Conservation (phyloP, 140 eudicot genomes). For the Stevia rebaudiana region DNA sequence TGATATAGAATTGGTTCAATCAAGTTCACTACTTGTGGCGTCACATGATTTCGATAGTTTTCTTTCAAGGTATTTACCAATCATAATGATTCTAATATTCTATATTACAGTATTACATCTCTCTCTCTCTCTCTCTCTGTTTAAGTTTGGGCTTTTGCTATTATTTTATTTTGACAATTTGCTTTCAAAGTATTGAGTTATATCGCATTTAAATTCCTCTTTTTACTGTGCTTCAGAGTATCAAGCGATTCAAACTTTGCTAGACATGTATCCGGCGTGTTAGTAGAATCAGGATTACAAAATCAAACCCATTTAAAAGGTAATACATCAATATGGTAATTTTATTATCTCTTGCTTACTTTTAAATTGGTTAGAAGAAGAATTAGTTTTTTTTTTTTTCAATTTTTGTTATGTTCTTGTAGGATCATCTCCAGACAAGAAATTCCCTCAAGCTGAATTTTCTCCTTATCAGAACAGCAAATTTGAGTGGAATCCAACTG, state of each 20-base stretch:
- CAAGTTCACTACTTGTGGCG: slow-evolving; percentile 64
- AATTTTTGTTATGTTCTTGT: too few species aligned
- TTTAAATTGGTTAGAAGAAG: slow-evolving; percentile 14
- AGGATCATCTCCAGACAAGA: slow-evolving; percentile 85
- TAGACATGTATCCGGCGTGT: slow-evolving; percentile 66
- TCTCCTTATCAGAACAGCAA: slow-evolving; percentile 62
- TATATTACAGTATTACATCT: not conserved
- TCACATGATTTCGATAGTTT: slow-evolving; percentile 52
- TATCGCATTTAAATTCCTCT: not conserved
- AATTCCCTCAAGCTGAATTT: slow-evolving; percentile 86
- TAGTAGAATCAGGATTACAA: slow-evolving; percentile 56
- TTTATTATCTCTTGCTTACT: slow-evolving; percentile 6
- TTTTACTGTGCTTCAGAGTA: slow-evolving; percentile 36
- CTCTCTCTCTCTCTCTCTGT: not conserved
- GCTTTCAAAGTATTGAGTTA: slow-evolving; percentile 32
- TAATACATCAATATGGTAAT: slow-evolving; percentile 16
- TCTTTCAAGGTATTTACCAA: slow-evolving; percentile 43
- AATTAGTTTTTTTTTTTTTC: slow-evolving; percentile 2
- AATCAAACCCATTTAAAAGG: slow-evolving; percentile 47
- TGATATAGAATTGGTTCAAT: slow-evolving; percentile 33
- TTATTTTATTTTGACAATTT: not conserved
- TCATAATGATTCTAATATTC: too few species aligned
- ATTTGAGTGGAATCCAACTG: slow-evolving; percentile 88
- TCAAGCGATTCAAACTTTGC: slow-evolving; percentile 64
- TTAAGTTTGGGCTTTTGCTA: not conserved